These are phyloP conservation scores for Candida easanensis DNA, from an alignment of 805 yeast species.

Conservation along the genomic window DNA sequence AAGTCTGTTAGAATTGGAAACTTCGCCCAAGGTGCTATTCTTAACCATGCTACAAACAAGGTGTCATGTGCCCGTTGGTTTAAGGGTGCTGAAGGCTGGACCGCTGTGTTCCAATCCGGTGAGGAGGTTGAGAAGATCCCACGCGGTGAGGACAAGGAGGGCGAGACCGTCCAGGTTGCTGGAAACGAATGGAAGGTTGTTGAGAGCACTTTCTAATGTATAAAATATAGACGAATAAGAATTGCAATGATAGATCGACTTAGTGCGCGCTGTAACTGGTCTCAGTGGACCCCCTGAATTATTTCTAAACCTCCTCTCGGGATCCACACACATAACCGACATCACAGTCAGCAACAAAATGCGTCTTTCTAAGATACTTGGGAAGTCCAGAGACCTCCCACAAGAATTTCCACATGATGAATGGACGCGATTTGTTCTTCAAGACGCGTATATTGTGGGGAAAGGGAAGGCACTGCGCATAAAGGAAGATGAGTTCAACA, in stretches of 20 bases:
- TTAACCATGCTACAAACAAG: slow-evolving; percentile 24
- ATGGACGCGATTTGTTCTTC: slow-evolving; percentile 5
- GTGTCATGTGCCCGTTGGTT: slow-evolving; percentile 21
- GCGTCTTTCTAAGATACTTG: too few species aligned
- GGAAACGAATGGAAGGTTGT: slow-evolving; percentile 20
- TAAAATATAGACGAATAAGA: background rate
- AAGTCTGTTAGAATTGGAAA: slow-evolving; percentile 46
- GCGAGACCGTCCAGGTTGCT: slow-evolving; percentile 5
- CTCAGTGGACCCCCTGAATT: background rate
- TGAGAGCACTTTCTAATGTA: slow-evolving; percentile 14
- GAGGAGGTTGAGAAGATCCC: slow-evolving; percentile 20
- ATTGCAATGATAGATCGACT: too few species aligned
- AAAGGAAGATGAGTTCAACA: too few species aligned
- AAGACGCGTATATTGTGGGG: background rate
- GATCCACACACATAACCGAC: background rate
- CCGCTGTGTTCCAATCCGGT: slow-evolving; percentile 19
- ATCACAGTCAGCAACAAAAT: background rate
- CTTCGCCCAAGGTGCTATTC: slow-evolving; percentile 49
- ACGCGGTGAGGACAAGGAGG: slow-evolving; percentile 15
- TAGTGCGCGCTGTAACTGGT: background rate
- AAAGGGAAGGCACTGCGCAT: too few species aligned
- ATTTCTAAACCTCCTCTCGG: background rate
- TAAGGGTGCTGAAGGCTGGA: slow-evolving; percentile 15
- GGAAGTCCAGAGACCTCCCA: background rate
- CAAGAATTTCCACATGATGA: slow-evolving; percentile 10